phyloP scores from a whole-genome alignment of 306 rosid species.

The Cicer judaicum region DNA sequence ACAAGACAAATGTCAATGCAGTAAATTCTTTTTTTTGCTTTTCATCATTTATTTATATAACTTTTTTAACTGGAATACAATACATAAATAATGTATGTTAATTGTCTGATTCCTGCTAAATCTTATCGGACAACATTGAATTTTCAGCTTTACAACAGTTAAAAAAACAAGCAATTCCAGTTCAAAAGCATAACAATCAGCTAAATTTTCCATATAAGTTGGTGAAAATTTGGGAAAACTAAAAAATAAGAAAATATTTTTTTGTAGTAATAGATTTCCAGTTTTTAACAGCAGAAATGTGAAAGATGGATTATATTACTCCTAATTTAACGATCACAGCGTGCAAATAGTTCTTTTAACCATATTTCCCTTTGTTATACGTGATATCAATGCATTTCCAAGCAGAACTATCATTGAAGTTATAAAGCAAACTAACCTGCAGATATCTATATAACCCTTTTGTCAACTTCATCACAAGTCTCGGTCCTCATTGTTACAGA shows the following conservation, averaged over 20 bases:
- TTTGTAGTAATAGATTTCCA: neutral
- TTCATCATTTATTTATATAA: neutral
- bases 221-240: neutral
- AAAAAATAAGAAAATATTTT: neutral
- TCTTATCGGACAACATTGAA: neutral
- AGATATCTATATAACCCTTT: too few species aligned
- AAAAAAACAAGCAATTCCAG: constrained; percentile 18
- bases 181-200: neutral
- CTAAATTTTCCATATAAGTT: neutral
- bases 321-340: constrained; percentile 3
- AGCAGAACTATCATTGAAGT: too few species aligned
- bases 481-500: too few species aligned
- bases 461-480: too few species aligned
- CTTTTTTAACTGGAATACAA: neutral
- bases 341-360: neutral
- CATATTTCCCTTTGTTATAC: neutral
- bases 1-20: neutral
- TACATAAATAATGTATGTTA: neutral
- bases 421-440: too few species aligned
- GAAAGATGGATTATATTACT: neutral
- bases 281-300: neutral
- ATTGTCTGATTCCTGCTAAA: constrained; percentile 9
- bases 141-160: constrained; percentile 13
- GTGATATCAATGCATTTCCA: too few species aligned
- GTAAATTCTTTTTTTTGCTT: neutral